Conservation (phyloP, 176 grass and related monocot species). For the Oryza australiensis region DNA sequence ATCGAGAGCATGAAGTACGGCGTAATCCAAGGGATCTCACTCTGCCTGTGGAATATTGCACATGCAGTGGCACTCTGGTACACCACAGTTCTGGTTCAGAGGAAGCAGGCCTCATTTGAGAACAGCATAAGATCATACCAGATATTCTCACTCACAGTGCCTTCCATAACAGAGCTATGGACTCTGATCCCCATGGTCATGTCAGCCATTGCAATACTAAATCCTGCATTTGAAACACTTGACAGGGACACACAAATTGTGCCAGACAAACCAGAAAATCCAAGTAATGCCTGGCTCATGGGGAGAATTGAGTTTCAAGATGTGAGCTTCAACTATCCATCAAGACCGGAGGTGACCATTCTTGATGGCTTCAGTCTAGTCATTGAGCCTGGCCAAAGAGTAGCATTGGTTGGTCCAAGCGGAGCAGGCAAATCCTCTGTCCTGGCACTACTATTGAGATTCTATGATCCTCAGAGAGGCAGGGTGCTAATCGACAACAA, state of each 20-base stretch:
- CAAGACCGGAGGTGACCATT: conserved; percentile 38
- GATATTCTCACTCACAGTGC: conserved; percentile 57
- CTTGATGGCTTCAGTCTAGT: conserved; percentile 46
- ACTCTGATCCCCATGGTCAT: conserved; percentile 51
- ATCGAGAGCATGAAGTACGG: conserved; percentile 47
- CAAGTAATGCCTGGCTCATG: conserved; percentile 11
- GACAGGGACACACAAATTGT: conserved; percentile 49
- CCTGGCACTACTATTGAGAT: conserved; percentile 48
- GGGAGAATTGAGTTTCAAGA: conserved; percentile 43
- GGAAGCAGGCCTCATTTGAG: conserved; percentile 40
- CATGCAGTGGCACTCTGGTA: conserved; percentile 60
- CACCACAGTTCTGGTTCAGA: conserved; percentile 53
- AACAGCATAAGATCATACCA: conserved; percentile 54
- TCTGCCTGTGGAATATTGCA: conserved; percentile 56
- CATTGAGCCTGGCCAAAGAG: conserved; percentile 34
- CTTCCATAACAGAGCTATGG: conserved; percentile 57
- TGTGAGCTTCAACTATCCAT: conserved; percentile 49
- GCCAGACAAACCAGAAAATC: conserved; percentile 29
- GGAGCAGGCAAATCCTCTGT: conserved; percentile 59
- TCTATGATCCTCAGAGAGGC: conserved; percentile 46
- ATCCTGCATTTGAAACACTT: conserved; percentile 49
- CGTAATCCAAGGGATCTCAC: conserved; percentile 48
- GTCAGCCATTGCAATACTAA: conserved; percentile 47
- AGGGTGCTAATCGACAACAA: conserved; percentile 41
- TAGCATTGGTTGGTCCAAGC: conserved; percentile 57